Conservation (phyloP, 805 yeast genomes). For the Lipomyces yamadae region DNA sequence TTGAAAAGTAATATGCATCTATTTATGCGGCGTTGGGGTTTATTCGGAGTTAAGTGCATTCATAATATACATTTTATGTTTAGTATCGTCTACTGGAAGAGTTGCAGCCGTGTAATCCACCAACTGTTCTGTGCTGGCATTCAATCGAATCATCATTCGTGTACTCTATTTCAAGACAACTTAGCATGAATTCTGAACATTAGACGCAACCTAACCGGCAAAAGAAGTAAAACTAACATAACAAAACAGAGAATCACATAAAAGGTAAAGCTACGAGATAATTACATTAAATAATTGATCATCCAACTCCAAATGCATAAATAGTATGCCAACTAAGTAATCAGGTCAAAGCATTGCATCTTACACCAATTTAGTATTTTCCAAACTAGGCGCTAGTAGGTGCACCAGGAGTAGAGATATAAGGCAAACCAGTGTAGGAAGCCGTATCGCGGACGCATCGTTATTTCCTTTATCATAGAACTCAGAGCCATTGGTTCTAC, state of each 20-base stretch:
- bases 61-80: no score
- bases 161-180: no score
- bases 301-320: conserved; percentile 2
- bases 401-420: neutral
- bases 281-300: neutral
- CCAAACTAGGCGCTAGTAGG: neutral
- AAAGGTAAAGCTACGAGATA: neutral
- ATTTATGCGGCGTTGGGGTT: neutral
- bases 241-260: neutral
- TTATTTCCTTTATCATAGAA: neutral
- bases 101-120: no score
- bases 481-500: conserved; percentile 16
- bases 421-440: neutral
- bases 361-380: neutral
- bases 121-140: no score
- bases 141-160: no score
- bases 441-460: no score
- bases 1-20: neutral
- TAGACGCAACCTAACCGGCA: neutral
- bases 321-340: neutral
- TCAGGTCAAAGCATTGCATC: neutral
- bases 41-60: no score
- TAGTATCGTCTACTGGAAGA: no score
- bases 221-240: neutral
- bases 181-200: no score